Evolutionary conservation across 1,284 basidiomycete genomes (phyloP).

Genomic region (Marasmius oreades): DNA sequence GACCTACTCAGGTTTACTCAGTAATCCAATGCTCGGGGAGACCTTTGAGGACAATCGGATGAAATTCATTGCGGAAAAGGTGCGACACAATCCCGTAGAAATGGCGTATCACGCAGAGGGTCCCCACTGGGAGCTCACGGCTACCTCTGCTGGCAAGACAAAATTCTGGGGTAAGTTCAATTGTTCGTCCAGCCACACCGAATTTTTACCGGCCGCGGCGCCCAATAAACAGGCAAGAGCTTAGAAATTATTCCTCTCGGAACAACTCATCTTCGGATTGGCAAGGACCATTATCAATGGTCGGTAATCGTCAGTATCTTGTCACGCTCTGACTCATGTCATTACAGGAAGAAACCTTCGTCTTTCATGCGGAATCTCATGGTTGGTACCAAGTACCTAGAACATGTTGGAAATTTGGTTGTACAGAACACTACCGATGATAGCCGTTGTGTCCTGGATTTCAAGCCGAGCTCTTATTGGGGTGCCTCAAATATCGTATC

Average conservation of each 20-base stretch:
- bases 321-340: background rate
- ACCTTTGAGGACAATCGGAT: conserved; percentile 82
- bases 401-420: conserved; percentile 73
- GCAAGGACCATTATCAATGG: conserved; percentile 67
- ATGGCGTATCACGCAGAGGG: conserved; percentile 85
- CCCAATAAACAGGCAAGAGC: conserved; percentile 60
- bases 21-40: conserved; percentile 86
- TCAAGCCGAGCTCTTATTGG: conserved; percentile 85
- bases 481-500: conserved; percentile 72
- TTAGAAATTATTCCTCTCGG: conserved; percentile 81
- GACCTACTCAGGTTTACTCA: conserved; percentile 26
- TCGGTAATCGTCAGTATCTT: conserved; percentile 25
- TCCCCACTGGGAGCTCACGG: conserved; percentile 68
- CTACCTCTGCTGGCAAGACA: conserved; percentile 73
- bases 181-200: conserved; percentile 13
- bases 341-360: conserved; percentile 73
- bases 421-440: conserved; percentile 61
- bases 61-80: conserved; percentile 86
- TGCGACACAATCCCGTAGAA: conserved; percentile 80
- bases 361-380: conserved; percentile 88
- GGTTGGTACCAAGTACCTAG: conserved; percentile 88
- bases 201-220: conserved; percentile 17
- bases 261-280: conserved; percentile 60
- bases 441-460: conserved; percentile 66
- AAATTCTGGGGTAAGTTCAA: conserved; percentile 80